Percentiles rank a stretch among this genome's conserved stretches.
Evolutionary conservation across 1,284 basidiomycete genomes (phyloP).

Genomic region (Apiotrichum sp.): DNA sequence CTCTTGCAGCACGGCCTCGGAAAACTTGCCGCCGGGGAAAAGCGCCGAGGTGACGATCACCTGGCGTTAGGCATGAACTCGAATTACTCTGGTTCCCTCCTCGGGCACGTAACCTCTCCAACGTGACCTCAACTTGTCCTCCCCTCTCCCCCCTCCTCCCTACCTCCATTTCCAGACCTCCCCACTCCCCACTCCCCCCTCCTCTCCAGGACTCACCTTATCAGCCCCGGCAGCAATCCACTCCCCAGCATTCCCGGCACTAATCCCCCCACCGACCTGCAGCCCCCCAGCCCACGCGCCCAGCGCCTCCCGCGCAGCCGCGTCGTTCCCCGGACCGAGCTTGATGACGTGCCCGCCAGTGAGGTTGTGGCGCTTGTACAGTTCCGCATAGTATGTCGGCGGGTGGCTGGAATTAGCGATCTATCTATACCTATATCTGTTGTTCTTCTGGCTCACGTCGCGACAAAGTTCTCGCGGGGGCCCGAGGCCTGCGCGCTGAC

Average conservation of each 20-base stretch:
- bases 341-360: slow-evolving; percentile 94
- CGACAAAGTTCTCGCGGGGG: slow-evolving; percentile 87
- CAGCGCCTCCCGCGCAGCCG: slow-evolving; percentile 75
- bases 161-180: no score
- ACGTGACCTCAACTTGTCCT: no score
- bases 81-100: background rate
- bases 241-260: slow-evolving; percentile 65
- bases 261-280: slow-evolving; percentile 94
- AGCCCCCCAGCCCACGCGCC: slow-evolving; percentile 75
- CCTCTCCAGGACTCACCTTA: slow-evolving; percentile 57
- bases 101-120: no score
- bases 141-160: background rate
- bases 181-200: no score
- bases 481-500: slow-evolving; percentile 52
- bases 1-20: slow-evolving; percentile 61
- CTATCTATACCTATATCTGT: no score
- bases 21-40: slow-evolving; percentile 78
- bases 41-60: slow-evolving; percentile 95
- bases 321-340: slow-evolving; percentile 80
- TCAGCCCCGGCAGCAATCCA: slow-evolving; percentile 88
- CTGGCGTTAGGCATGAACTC: slow-evolving; percentile 48
- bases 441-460: slow-evolving; percentile 56
- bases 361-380: slow-evolving; percentile 68
- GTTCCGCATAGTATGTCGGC: slow-evolving; percentile 68
- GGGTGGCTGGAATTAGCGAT: slow-evolving; percentile 57